phyloP scores from a whole-genome alignment of 306 rosid genomes.

The Abrus precatorius region DNA sequence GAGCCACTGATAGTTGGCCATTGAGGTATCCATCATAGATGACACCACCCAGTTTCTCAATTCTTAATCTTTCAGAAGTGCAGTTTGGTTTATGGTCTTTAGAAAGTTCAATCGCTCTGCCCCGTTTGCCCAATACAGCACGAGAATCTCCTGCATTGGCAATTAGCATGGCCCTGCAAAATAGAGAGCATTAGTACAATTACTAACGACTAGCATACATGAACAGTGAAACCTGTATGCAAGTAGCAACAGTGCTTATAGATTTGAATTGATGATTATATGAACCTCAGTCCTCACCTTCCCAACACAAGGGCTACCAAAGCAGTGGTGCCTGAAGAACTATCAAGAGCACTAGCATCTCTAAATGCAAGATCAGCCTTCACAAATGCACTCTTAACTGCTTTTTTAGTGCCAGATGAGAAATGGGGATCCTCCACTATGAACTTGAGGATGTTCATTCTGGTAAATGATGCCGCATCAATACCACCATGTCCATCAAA shows the following conservation, averaged over 20 bases:
- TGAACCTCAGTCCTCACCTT: conserved; percentile 55
- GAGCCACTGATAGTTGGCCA: conserved; percentile 76
- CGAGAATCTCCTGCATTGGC: conserved; percentile 81
- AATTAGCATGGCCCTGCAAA: conserved; percentile 61
- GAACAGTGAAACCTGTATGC: neutral
- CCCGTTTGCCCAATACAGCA: conserved; percentile 73
- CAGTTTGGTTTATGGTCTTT: conserved; percentile 81
- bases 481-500: conserved; percentile 80
- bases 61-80: conserved; percentile 75
- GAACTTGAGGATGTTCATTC: conserved; percentile 61
- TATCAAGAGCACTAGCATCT: conserved; percentile 66
- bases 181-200: conserved; percentile 17
- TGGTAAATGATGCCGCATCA: conserved; percentile 69
- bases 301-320: conserved; percentile 59
- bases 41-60: conserved; percentile 76
- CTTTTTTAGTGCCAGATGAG: conserved; percentile 56
- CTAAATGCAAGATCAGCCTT: conserved; percentile 70
- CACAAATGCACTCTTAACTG: conserved; percentile 61
- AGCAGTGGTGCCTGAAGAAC: conserved; percentile 71
- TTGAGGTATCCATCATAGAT: conserved; percentile 79
- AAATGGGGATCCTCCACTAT: conserved; percentile 62
- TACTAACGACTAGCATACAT: conserved; percentile 16
- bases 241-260: neutral
- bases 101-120: conserved; percentile 75
- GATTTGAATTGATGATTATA: neutral